Conservation (phyloP, 1,139 yeast species). For the Geotrichum aggregatum region DNA sequence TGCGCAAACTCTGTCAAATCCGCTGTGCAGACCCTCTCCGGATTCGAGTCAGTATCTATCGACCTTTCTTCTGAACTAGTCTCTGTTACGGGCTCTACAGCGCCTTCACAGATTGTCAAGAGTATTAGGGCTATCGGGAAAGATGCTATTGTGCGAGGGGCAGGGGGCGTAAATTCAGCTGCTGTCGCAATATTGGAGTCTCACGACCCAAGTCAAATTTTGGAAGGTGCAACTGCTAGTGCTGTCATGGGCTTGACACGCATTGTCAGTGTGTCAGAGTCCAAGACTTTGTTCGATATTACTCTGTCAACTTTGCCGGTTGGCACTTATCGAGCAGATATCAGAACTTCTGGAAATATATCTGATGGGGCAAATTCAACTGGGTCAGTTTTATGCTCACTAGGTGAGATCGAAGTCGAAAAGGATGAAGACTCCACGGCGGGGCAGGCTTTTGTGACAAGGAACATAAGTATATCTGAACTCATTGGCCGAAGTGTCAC, state of each 20-base stretch:
- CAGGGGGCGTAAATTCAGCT: slow-evolving; percentile 82
- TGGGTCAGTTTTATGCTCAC: slow-evolving; percentile 50
- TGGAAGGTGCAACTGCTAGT: slow-evolving; percentile 29
- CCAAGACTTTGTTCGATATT: slow-evolving; percentile 61
- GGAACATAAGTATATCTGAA: slow-evolving; percentile 49
- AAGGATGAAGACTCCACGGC: slow-evolving; percentile 33
- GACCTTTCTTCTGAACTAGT: slow-evolving; percentile 57
- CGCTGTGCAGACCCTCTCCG: slow-evolving; percentile 45
- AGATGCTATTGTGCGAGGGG: slow-evolving; percentile 88
- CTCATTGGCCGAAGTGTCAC: slow-evolving; percentile 80
- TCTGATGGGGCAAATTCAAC: slow-evolving; percentile 69
- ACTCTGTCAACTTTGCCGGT: slow-evolving; percentile 54
- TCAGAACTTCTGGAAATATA: slow-evolving; percentile 70
- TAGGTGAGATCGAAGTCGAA: slow-evolving; percentile 42
- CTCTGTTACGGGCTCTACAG: slow-evolving; percentile 56
- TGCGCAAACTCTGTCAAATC: slow-evolving; percentile 60
- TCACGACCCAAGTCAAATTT: slow-evolving; percentile 48
- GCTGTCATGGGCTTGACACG: slow-evolving; percentile 87
- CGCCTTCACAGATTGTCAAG: slow-evolving; percentile 66
- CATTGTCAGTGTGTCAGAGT: slow-evolving; percentile 61
- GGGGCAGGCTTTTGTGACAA: slow-evolving; percentile 62
- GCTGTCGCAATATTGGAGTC: slow-evolving; percentile 88
- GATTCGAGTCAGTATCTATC: slow-evolving; percentile 47
- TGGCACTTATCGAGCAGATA: slow-evolving; percentile 67
- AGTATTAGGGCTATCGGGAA: slow-evolving; percentile 68